Base-by-base conservation (phyloP, 768 basidiomycete species). In the Leccinum aurantiacum region DNA sequence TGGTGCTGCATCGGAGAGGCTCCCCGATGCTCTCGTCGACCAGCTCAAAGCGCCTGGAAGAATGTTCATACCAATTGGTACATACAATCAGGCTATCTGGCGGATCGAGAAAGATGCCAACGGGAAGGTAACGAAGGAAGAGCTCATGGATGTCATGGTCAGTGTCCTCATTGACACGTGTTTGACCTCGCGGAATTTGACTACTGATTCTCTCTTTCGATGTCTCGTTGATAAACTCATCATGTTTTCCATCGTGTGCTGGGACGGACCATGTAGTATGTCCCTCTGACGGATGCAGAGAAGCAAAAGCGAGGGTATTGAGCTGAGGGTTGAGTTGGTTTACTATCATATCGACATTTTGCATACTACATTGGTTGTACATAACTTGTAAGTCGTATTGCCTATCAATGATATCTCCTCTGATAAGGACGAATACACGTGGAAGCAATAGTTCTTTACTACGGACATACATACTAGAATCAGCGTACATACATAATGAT, bases 61-160 rank as follows among this genome's bases (percentile, higher is more conserved):
- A 55, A 93, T 98, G 89, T 95, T 98, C 76, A 92, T 98, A 55
- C 95, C 95, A 2, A 88, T 98, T 14, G 95, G 95, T 3, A 80
- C 77, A 1, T 66, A 73, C 14, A 64, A 64, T 14, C 86, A 90
- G 60, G 75, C 83, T 66, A 85, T 97, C 56, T 78, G 85, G 67
- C 86, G 91, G 62, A 77, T 96, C 14, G 92, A 95, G 68, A 97
- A 96, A 70, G 86, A 89, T 58, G 77, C 60, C 35, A 60, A 85
- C 0, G 95, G 95, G 0, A 78, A 78, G 5, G 81, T 97, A 2
- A 84, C 80, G 1, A 72, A 82, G 74, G 83, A 77, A 59, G 75
- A 82, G 57, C 75, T 96, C 2, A 93, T 97, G 80, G 89, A 82
- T 24, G 95, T 96, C n/a, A 78, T 80, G 67, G 94, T 95, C 47